Base-by-base conservation (phyloP, 768 basidiomycete genomes). In the Clavulina sp. region DNA sequence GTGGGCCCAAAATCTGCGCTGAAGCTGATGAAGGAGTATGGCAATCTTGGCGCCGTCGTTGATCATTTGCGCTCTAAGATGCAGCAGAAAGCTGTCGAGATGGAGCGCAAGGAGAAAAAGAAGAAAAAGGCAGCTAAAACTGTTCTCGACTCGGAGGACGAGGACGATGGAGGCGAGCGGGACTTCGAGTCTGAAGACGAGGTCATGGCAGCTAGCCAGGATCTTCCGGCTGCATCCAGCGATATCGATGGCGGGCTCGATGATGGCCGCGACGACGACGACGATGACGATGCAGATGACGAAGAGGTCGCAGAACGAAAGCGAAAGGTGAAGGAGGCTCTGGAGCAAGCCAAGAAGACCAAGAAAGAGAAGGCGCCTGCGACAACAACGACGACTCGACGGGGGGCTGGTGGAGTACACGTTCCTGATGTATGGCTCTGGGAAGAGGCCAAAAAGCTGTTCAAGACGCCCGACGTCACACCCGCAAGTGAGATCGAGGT, bases 381-480 rank as follows among this genome's bases (percentile, higher is more conserved):
- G 16, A 34, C 51, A 7, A 57, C 55, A 48, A 64, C 61, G 57
- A 59, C 60, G 51, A n/a, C n/a, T n/a, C n/a, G n/a, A n/a, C 79
- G 77, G 57, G 80, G 77, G 59, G 85, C 81, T 46, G 88, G 84
- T 4, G 79, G 78, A 0, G 69, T 91, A 48, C 69, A 73, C 19
- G 73, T 96, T 33, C 93, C 95, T 0, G 91, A 91, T 41, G 80
- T 93, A 54, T 99, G 93, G 93, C 87, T 87, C 46, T 97, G 87
- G 86, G 79, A 92, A 63, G 82, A 89, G 56, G 95, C 95, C 33
- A 91, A 91, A 66, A 74, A 80, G 62, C 61, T 99, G 24, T 99
- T 99, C 60, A 66, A 81, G 65, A 77, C 81, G 48, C 95, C 95
- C 2, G 88, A 95, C 54, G 93, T 99, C 21, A 69, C 78, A 5